Evolutionary conservation across 2,329 filamentous ascomycete species (phyloP).

Genomic region (Talaromyces sp.): DNA sequence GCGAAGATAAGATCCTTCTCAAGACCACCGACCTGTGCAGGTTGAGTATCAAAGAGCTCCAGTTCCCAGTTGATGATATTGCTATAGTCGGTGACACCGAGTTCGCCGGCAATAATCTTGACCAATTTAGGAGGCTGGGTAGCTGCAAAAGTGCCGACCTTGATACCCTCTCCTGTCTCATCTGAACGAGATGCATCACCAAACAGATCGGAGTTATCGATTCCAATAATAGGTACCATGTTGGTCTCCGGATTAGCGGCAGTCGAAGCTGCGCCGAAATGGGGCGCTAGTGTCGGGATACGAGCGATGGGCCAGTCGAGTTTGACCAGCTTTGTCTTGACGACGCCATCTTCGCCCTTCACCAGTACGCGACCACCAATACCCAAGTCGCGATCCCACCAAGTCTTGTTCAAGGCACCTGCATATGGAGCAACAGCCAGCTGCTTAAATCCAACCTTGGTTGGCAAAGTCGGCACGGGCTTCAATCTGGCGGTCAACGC

Average conservation of each 20-base stretch:
- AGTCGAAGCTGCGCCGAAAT: conserved; percentile 71
- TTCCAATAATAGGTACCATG: conserved; percentile 87
- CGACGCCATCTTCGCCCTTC: conserved; percentile 71
- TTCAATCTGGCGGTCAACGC: conserved; percentile 87
- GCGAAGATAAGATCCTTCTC: conserved; percentile 94
- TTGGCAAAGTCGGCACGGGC: conserved; percentile 81
- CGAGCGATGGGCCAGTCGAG: conserved; percentile 91
- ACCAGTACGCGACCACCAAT: conserved; percentile 88
- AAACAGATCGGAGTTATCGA: conserved; percentile 66
- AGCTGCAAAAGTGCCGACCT: conserved; percentile 66
- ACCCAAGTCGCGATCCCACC: conserved; percentile 94
- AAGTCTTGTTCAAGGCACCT: conserved; percentile 79
- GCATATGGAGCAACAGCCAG: conserved; percentile 91
- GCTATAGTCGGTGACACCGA: conserved; percentile 68
- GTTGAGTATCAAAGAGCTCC: conserved; percentile 87
- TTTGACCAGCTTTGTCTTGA: conserved; percentile 77
- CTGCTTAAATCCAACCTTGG: conserved; percentile 79
- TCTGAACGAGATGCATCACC: conserved; percentile 22
- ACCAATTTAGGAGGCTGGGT: conserved; percentile 85
- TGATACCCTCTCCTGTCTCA: conserved; percentile 40
- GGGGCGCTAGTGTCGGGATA: conserved; percentile 86
- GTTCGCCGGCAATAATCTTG: conserved; percentile 70
- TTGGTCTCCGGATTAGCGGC: conserved; percentile 85
- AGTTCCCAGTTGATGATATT: conserved; percentile 94
- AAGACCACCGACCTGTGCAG: conserved; percentile 76